Conservation (phyloP, 768 basidiomycete genomes). For the Suillus occidentalis region DNA sequence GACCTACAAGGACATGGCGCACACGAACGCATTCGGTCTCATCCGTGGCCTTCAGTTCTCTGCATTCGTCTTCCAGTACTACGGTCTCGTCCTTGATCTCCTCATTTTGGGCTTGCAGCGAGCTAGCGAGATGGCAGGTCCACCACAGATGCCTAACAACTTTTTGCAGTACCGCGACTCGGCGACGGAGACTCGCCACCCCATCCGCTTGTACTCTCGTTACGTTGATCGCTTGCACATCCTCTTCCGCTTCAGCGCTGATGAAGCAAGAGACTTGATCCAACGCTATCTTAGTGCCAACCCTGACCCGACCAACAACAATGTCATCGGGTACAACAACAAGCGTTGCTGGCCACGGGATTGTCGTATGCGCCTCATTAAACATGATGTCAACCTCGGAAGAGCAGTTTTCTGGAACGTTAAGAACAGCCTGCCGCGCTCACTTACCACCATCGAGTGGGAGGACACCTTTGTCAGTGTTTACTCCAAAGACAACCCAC, state of each 20-base stretch:
- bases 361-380: slow-evolving; percentile 98
- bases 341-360: slow-evolving; percentile 99
- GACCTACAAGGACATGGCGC: slow-evolving; percentile 98
- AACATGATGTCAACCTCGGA: slow-evolving; percentile 98
- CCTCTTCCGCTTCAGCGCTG: slow-evolving; percentile 96
- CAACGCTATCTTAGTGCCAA: slow-evolving; percentile 97
- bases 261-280: slow-evolving; percentile 95
- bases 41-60: slow-evolving; percentile 99
- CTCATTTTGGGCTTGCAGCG: slow-evolving; percentile 96
- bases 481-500: slow-evolving; percentile 97
- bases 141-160: slow-evolving; percentile 96
- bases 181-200: slow-evolving; percentile 92
- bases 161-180: slow-evolving; percentile 97
- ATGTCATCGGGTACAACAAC: slow-evolving; percentile 99
- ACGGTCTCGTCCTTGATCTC: slow-evolving; percentile 92
- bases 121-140: slow-evolving; percentile 98
- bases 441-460: slow-evolving; percentile 98
- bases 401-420: slow-evolving; percentile 99
- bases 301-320: slow-evolving; percentile 98
- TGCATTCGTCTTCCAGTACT: slow-evolving; percentile 98
- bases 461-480: slow-evolving; percentile 97
- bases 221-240: slow-evolving; percentile 96
- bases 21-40: slow-evolving; percentile 95
- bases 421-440: slow-evolving; percentile 93
- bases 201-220: slow-evolving; percentile 96